Evolutionary conservation across 768 basidiomycete genomes (phyloP).

Genomic region (Kwoniella dendrophila): DNA sequence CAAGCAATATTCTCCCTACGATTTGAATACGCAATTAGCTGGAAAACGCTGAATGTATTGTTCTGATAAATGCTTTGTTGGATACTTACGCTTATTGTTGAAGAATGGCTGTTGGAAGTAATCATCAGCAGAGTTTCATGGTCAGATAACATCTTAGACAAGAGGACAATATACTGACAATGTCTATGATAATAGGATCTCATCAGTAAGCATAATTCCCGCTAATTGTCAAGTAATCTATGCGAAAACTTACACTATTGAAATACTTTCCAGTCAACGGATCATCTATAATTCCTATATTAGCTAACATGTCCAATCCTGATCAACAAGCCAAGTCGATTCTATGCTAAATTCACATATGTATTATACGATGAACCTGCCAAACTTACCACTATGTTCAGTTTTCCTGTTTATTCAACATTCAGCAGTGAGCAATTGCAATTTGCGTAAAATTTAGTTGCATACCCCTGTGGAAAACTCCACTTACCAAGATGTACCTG

Average conservation of each 20-base stretch:
- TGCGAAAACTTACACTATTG: slow-evolving; percentile 16
- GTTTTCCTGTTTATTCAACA: slow-evolving; percentile 12
- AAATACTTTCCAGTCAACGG: slow-evolving; percentile 13
- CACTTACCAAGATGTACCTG: slow-evolving; percentile 34
- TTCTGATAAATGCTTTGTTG: neutral
- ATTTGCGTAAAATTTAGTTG: no score
- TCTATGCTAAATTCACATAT: no score
- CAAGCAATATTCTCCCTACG: slow-evolving; percentile 41
- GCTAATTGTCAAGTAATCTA: no score
- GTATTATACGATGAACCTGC: neutral
- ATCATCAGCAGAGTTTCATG: neutral
- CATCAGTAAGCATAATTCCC: no score
- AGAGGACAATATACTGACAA: slow-evolving; percentile 9
- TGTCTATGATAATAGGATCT: slow-evolving; percentile 13
- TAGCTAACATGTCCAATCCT: neutral
- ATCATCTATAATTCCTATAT: slow-evolving; percentile 4
- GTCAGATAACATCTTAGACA: no score
- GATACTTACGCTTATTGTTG: slow-evolving; percentile 27
- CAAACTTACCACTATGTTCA: slow-evolving; percentile 24
- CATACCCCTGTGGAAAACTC: no score
- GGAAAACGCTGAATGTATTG: neutral
- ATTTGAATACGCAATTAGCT: neutral
- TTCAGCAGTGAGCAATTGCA: neutral
- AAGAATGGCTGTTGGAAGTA: slow-evolving; percentile 25
- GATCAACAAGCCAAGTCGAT: no score